Evolutionary conservation across 345 rosid species (phyloP).

Genomic region (Eucalyptus pauciflora): DNA sequence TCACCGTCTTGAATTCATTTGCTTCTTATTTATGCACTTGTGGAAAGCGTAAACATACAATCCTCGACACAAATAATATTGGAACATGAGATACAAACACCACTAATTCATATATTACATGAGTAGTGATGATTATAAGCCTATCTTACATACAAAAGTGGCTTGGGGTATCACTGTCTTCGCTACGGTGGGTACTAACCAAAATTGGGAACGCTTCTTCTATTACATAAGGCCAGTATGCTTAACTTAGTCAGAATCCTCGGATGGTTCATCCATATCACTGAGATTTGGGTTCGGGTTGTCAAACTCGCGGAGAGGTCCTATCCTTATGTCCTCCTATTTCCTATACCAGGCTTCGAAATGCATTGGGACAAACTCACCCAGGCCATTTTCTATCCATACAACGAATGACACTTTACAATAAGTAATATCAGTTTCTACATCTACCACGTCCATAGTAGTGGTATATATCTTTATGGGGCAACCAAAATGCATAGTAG

Average conservation of each 20-base stretch:
- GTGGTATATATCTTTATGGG: too few species aligned
- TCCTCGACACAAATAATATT: neutral
- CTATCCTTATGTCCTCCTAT: neutral
- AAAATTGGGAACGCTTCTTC: too few species aligned
- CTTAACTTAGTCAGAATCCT: neutral
- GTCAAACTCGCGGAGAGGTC: neutral
- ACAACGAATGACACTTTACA: too few species aligned
- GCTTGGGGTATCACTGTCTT: neutral
- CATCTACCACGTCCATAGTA: too few species aligned
- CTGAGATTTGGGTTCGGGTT: neutral
- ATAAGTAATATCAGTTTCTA: too few species aligned
- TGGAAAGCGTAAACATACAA: too few species aligned
- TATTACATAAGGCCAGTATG: too few species aligned
- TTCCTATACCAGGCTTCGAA: neutral
- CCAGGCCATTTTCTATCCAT: too few species aligned
- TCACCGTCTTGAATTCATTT: neutral
- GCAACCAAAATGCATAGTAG: too few species aligned
- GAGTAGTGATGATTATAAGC: neutral
- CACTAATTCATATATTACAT: neutral
- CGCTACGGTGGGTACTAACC: neutral
- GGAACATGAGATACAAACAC: neutral
- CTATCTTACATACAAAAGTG: too few species aligned
- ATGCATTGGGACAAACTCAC: too few species aligned
- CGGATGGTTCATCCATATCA: neutral
- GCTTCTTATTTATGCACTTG: neutral